Conservation (phyloP, 257 asterid genomes). For the Solanum dulcamara region DNA sequence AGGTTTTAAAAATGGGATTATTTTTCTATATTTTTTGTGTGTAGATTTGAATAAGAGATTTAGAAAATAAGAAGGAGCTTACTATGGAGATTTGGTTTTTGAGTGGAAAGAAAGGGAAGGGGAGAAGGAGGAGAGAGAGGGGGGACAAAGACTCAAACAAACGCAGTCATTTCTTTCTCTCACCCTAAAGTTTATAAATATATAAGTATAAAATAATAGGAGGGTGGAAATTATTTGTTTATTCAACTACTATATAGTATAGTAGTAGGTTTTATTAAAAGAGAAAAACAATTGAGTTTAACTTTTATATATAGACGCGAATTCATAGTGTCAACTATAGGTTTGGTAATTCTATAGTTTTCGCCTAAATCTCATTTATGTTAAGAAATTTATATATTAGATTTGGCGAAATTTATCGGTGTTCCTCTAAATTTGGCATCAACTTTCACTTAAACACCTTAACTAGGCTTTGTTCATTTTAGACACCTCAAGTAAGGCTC, state of each 20-base stretch:
- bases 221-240: neutral
- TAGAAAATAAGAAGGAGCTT: neutral
- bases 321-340: neutral
- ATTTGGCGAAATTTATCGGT: too few species aligned
- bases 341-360: neutral
- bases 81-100: neutral
- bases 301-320: neutral
- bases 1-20: neutral
- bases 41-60: neutral
- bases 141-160: conserved; percentile 1
- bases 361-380: neutral
- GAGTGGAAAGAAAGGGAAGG: conserved; percentile 9
- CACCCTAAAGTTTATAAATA: neutral
- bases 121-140: neutral
- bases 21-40: neutral
- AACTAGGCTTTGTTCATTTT: too few species aligned
- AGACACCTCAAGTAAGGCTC: too few species aligned
- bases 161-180: conserved; percentile 7
- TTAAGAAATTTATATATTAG: neutral
- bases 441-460: too few species aligned
- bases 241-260: neutral
- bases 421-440: too few species aligned
- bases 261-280: neutral
- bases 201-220: neutral
- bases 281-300: neutral